phyloP scores from a whole-genome alignment of 495 filamentous ascomycete genomes.

The Apiosordaria backusii region DNA sequence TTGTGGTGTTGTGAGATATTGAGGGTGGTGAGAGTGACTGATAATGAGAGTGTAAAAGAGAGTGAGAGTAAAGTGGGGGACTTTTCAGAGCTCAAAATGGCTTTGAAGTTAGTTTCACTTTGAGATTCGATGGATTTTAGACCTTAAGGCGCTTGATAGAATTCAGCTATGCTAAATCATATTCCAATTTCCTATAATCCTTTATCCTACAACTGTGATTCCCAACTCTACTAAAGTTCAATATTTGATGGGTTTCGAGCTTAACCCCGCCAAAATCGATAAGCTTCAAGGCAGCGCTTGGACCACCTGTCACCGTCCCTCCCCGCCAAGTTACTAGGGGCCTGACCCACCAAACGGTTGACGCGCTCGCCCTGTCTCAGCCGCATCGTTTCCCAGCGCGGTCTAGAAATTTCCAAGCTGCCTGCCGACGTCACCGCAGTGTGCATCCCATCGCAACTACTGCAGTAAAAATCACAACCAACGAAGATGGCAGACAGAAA shows the following conservation, averaged over 20 bases:
- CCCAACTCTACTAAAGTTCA: too few relatives aligned
- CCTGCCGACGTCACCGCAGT: constrained; percentile 22
- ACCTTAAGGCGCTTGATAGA: too few relatives aligned
- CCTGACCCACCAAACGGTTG: background rate
- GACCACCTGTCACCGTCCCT: too few relatives aligned
- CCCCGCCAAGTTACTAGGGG: background rate
- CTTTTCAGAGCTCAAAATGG: background rate
- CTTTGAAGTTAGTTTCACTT: background rate
- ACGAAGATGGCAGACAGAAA: constrained; percentile 29
- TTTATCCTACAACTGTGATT: too few relatives aligned
- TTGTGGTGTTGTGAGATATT: background rate
- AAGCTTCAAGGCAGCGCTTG: background rate
- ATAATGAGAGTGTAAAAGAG: background rate
- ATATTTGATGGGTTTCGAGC: background rate
- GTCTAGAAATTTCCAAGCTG: constrained; percentile 18
- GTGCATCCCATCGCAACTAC: background rate
- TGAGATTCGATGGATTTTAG: too few relatives aligned
- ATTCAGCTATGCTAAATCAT: background rate
- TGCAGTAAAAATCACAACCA: constrained; percentile 1
- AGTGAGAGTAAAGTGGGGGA: background rate
- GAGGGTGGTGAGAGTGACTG: background rate
- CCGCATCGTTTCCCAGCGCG: constrained; percentile 12
- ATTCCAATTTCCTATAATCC: background rate
- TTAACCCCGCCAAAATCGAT: background rate
- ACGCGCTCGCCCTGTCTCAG: constrained; percentile 16